Conservation (phyloP, 2,329 filamentous ascomycete species). For the Fusarium liriodendri region DNA sequence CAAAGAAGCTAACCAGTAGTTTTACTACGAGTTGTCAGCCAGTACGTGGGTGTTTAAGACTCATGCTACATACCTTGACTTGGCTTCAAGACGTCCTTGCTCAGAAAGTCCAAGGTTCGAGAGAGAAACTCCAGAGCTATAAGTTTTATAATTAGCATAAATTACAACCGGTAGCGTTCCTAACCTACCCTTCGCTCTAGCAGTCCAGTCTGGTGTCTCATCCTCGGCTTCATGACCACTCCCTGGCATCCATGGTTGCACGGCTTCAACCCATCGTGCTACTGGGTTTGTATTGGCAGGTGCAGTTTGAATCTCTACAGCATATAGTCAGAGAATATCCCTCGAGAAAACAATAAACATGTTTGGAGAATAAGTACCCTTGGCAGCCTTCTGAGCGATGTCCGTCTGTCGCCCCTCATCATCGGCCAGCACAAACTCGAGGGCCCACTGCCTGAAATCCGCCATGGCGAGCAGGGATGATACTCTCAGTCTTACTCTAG, state of each 20-base stretch:
- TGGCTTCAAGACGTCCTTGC: constrained; percentile 57
- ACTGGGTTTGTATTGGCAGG: constrained; percentile 58
- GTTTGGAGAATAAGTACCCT: constrained; percentile 44
- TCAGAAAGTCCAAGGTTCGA: constrained; percentile 62
- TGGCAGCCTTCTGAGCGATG: constrained; percentile 60
- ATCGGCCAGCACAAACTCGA: constrained; percentile 66
- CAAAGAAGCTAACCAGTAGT: constrained; percentile 65
- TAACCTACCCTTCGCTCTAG: constrained; percentile 62
- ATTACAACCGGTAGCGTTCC: background rate
- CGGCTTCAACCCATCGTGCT: constrained; percentile 66
- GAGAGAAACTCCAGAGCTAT: constrained; percentile 68
- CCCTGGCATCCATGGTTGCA: constrained; percentile 65
- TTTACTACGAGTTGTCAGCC: constrained; percentile 51
- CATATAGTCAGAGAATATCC: constrained; percentile 18
- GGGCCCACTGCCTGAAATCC: constrained; percentile 63
- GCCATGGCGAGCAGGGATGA: constrained; percentile 53
- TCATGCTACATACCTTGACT: constrained; percentile 57
- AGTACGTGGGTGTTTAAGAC: background rate
- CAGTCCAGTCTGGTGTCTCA: constrained; percentile 62
- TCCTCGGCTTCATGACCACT: constrained; percentile 53
- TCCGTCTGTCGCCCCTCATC: constrained; percentile 53
- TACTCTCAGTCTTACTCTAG: background rate
- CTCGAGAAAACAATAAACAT: background rate
- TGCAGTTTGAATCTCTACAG: constrained; percentile 58
- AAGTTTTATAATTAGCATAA: constrained; percentile 1